phyloP scores from a whole-genome alignment of 345 rosid species.

The Conringia planisiliqua region DNA sequence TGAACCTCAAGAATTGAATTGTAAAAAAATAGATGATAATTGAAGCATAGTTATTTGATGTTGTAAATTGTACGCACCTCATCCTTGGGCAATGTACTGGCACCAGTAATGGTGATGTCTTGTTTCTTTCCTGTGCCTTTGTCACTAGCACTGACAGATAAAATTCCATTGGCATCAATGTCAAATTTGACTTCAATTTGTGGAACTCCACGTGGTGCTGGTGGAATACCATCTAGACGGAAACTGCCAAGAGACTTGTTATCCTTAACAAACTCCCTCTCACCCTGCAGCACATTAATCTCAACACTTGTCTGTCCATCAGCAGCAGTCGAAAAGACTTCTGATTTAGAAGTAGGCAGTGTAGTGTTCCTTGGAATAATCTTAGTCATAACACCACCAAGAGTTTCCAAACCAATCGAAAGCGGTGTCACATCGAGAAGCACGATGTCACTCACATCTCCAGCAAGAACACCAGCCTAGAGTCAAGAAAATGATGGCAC shows the following conservation, averaged over 20 bases:
- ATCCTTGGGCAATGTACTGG: conserved; percentile 90
- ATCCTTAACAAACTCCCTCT: conserved; percentile 93
- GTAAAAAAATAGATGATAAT: background rate
- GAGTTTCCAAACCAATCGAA: conserved; percentile 89
- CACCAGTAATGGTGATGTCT: conserved; percentile 92
- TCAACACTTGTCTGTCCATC: conserved; percentile 99
- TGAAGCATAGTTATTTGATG: background rate
- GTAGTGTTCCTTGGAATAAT: conserved; percentile 93
- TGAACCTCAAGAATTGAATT: background rate
- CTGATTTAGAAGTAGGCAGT: conserved; percentile 92
- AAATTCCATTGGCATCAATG: conserved; percentile 95
- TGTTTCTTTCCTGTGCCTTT: conserved; percentile 94
- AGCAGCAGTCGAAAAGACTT: conserved; percentile 98
- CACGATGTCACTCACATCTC: conserved; percentile 96
- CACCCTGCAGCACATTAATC: conserved; percentile 96
- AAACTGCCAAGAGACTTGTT: conserved; percentile 86
- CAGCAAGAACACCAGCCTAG: conserved; percentile 93
- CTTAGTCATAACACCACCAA: conserved; percentile 98
- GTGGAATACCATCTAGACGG: conserved; percentile 75
- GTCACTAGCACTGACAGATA: conserved; percentile 78
- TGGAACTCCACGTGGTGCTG: conserved; percentile 92
- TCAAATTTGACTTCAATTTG: conserved; percentile 92
- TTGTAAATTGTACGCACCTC: conserved; percentile 50
- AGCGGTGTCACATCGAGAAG: conserved; percentile 84
- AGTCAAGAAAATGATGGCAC: background rate